phyloP scores from a whole-genome alignment of 139 green algal species.

The Pleodorina starrii region DNA sequence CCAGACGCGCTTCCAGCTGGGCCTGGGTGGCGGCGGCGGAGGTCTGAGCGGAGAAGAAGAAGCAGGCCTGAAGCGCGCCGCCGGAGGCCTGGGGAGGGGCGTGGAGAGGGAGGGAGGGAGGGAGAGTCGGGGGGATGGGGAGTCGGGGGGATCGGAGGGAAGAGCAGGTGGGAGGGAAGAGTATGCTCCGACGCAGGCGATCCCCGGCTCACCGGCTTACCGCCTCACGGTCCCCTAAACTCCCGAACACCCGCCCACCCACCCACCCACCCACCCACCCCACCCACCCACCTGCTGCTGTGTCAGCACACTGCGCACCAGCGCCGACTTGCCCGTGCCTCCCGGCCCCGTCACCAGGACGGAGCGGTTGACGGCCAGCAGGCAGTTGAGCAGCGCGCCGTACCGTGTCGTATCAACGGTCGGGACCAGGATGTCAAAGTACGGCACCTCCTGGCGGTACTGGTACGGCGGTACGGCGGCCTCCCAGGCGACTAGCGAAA shows the following conservation, averaged over 20 bases:
- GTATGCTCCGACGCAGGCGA: no score
- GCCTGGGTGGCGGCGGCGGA: constrained; percentile 46
- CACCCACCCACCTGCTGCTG: constrained; percentile 23
- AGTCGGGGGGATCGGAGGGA: background rate
- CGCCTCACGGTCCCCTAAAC: no score
- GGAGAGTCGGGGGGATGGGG: no score
- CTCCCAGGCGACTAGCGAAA: constrained; percentile 65
- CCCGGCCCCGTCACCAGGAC: constrained; percentile 73
- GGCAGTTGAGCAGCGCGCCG: constrained; percentile 58
- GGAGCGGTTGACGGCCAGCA: constrained; percentile 41
- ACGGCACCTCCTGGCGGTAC: constrained; percentile 73
- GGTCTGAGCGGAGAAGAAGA: constrained; percentile 85
- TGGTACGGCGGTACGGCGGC: constrained; percentile 72
- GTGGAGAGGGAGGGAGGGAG: background rate
- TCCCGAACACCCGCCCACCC: background rate
- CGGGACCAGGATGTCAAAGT: constrained; percentile 84
- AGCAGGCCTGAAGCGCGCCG: constrained; percentile 1
- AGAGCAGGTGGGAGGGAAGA: background rate
- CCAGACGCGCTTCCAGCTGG: constrained; percentile 81
- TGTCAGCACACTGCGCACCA: constrained; percentile 54
- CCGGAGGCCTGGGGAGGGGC: background rate
- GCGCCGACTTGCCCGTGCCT: constrained; percentile 85
- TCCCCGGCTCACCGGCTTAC: no score
- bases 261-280: background rate
- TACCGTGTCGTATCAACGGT: constrained; percentile 83